phyloP scores from a whole-genome alignment of 352 stramenopile genomes.

The Globisporangium paddicum region DNA sequence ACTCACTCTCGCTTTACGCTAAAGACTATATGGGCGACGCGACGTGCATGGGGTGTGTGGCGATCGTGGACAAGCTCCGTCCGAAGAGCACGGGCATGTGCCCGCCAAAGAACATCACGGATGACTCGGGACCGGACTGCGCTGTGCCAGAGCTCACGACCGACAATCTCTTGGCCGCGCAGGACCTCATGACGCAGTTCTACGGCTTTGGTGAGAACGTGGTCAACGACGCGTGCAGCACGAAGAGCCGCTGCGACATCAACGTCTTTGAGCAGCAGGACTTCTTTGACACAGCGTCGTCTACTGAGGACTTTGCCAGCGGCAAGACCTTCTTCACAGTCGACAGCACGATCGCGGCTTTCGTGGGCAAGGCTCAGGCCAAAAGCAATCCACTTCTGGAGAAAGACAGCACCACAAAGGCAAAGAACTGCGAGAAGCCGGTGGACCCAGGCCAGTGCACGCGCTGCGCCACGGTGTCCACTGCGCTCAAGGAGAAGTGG shows the following conservation, averaged over 20 bases:
- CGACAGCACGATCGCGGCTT: slow-evolving; percentile 17
- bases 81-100: slow-evolving; percentile 33
- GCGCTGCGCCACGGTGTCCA: slow-evolving; percentile 43
- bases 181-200: slow-evolving; percentile 22
- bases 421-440: slow-evolving; percentile 23
- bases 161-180: slow-evolving; percentile 25
- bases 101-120: slow-evolving; percentile 31
- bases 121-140: slow-evolving; percentile 12
- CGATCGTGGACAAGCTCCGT: slow-evolving; percentile 48
- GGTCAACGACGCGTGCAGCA: slow-evolving; percentile 49
- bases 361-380: slow-evolving; percentile 14
- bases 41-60: slow-evolving; percentile 45
- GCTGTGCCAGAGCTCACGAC: slow-evolving; percentile 22
- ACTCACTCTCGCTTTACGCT: slow-evolving; percentile 40
- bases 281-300: slow-evolving; percentile 37
- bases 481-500: slow-evolving; percentile 50
- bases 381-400: slow-evolving; percentile 36
- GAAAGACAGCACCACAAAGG: slow-evolving; percentile 2
- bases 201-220: slow-evolving; percentile 36
- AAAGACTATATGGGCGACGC: slow-evolving; percentile 40
- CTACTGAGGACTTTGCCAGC: slow-evolving; percentile 2
- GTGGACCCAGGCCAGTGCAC: slow-evolving; percentile 32
- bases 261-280: slow-evolving; percentile 28
- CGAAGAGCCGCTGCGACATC: slow-evolving; percentile 37
- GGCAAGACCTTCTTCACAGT: slow-evolving; percentile 32